These are phyloP conservation scores for Coemansia sp. DNA, from an alignment of 192 early-diverging fungal genomes.

Conservation along the genomic window DNA sequence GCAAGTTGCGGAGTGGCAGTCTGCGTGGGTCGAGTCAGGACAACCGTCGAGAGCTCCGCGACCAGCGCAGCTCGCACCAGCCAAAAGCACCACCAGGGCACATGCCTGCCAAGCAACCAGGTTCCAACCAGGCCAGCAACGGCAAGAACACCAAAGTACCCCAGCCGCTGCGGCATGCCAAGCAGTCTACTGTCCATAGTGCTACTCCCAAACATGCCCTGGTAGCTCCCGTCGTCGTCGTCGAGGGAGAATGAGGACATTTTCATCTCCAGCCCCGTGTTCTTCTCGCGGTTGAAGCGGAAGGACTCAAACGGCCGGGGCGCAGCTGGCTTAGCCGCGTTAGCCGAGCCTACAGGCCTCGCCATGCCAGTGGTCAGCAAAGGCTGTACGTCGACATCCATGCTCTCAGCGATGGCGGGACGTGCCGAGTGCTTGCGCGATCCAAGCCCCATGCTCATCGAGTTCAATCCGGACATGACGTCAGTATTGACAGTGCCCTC, in stretches of 20 bases:
- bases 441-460: conserved; percentile 4
- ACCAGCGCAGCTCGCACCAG: conserved; percentile 2
- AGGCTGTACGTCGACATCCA: conserved; percentile 33
- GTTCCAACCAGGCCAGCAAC: not conserved
- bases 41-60: not conserved
- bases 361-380: conserved; percentile 2
- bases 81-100: conserved; percentile 12
- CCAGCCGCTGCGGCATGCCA: conserved; percentile 3
- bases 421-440: not conserved
- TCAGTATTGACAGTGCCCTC: conserved; percentile 14
- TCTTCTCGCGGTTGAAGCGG: conserved; percentile 12
- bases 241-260: conserved; percentile 44
- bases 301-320: conserved; percentile 36
- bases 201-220: conserved; percentile 34
- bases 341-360: not conserved
- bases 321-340: not conserved
- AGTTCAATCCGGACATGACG: conserved; percentile 12
- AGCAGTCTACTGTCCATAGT: conserved; percentile 35
- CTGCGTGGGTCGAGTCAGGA: not conserved
- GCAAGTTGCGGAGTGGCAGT: not conserved
- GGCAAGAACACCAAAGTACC: not conserved
- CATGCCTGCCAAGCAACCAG: conserved; percentile 1
- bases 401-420: conserved; percentile 2
- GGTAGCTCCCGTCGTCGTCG: conserved; percentile 39
- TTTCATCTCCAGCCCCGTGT: conserved; percentile 39